Conservation (phyloP, 495 filamentous ascomycete genomes). For the Rusavskia elegans region DNA sequence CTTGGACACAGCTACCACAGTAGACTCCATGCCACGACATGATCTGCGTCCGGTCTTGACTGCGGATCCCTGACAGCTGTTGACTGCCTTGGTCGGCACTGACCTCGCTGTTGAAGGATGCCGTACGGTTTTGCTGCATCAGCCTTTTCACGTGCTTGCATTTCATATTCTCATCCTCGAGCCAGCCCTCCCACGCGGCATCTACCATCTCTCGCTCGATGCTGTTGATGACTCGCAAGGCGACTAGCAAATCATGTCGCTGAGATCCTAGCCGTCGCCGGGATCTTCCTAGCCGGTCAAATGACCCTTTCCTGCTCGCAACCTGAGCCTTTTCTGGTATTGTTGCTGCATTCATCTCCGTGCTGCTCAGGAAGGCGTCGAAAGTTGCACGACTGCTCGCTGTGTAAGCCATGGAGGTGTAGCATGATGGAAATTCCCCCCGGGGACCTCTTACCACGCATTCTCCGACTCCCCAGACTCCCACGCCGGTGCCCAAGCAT, state of each 20-base stretch:
- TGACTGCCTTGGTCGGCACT: background rate
- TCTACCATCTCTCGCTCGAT: constrained; percentile 72
- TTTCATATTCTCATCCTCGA: constrained; percentile 50
- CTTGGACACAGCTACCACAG: constrained; percentile 5
- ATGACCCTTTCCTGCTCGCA: constrained; percentile 39
- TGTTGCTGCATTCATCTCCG: constrained; percentile 31
- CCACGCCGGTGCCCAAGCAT: constrained; percentile 21
- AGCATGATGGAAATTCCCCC: background rate
- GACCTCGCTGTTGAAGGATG: background rate
- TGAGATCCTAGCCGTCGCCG: constrained; percentile 69
- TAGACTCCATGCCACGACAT: constrained; percentile 6
- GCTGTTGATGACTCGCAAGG: constrained; percentile 75
- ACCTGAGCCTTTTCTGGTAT: constrained; percentile 28
- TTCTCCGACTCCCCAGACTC: constrained; percentile 7
- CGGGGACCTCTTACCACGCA: constrained; percentile 16
- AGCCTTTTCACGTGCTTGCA: constrained; percentile 3
- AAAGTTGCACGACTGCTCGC: constrained; percentile 33
- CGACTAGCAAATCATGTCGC: constrained; percentile 84
- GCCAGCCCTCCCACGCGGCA: constrained; percentile 85
- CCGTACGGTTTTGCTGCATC: constrained; percentile 1
- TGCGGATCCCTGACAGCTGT: no score
- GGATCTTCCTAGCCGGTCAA: constrained; percentile 54
- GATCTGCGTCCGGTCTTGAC: background rate
- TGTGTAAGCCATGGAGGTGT: background rate
- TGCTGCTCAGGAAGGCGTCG: constrained; percentile 33